Percentiles rank a stretch among this genome's conserved stretches.
These are phyloP conservation scores for Parathielavia appendiculata DNA, from an alignment of 495 filamentous ascomycete genomes.

Conservation along the genomic window DNA sequence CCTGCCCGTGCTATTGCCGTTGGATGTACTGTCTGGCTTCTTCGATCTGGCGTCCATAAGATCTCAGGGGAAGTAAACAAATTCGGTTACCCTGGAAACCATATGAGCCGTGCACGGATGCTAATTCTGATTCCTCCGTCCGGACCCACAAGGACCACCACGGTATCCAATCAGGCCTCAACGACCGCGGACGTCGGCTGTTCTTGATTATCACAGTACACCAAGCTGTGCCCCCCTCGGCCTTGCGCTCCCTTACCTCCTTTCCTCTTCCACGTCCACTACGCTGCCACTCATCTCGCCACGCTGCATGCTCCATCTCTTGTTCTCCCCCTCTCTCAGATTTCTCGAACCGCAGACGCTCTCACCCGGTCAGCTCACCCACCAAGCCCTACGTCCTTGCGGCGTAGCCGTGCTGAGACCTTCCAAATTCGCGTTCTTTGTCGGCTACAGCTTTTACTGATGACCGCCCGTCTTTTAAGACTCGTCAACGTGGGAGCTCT, in stretches of 20 bases:
- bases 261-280: conserved; percentile 3
- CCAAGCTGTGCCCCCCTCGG: neutral
- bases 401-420: neutral
- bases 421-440: conserved; percentile 2
- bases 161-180: conserved; percentile 4
- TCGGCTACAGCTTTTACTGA: neutral
- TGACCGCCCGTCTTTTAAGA: neutral
- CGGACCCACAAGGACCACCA: neutral
- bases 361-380: neutral
- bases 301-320: neutral
- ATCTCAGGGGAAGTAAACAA: conserved; percentile 5
- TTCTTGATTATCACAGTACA: neutral
- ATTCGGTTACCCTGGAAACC: neutral
- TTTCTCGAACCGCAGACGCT: neutral
- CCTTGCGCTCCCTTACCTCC: neutral
- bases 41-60: neutral
- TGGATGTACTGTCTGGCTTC: neutral
- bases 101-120: neutral
- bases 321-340: neutral
- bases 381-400: neutral
- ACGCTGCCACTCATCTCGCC: neutral
- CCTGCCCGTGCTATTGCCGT: neutral
- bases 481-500: neutral
- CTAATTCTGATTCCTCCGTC: neutral
- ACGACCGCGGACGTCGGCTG: neutral